Percentiles rank a stretch among this genome's conserved stretches.
These are phyloP conservation scores for Aureobasidium sp. DNA, from an alignment of 2,329 filamentous ascomycete species.

Conservation along the genomic window DNA sequence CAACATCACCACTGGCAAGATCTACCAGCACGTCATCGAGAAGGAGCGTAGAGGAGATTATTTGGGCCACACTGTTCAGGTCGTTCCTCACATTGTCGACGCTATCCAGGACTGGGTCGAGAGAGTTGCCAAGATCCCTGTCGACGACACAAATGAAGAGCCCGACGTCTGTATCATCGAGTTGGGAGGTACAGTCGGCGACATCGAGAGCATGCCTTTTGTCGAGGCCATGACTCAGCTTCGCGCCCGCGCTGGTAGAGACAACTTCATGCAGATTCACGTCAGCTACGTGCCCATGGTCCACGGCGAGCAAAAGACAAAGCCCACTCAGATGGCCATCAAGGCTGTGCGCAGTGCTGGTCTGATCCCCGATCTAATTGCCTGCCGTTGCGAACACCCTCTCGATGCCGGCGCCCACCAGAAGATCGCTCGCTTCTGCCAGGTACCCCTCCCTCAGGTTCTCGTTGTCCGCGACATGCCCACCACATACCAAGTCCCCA, in stretches of 20 bases:
- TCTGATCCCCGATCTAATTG: constrained; percentile 60
- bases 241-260: constrained; percentile 60
- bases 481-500: constrained; percentile 87
- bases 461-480: constrained; percentile 80
- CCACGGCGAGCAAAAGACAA: constrained; percentile 81
- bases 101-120: constrained; percentile 91
- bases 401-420: constrained; percentile 67
- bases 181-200: constrained; percentile 63
- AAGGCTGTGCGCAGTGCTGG: constrained; percentile 76
- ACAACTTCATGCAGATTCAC: constrained; percentile 82
- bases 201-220: constrained; percentile 83
- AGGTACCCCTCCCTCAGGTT: constrained; percentile 78
- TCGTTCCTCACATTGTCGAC: constrained; percentile 87
- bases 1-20: constrained; percentile 97
- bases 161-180: constrained; percentile 90
- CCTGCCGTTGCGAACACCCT: constrained; percentile 77
- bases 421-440: constrained; percentile 86
- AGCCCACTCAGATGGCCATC: constrained; percentile 90
- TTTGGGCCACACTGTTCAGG: constrained; percentile 83
- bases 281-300: constrained; percentile 81
- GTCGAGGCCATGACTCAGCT: constrained; percentile 80
- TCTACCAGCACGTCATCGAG: constrained; percentile 83
- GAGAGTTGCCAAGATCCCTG: constrained; percentile 74
- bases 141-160: constrained; percentile 73
- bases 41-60: constrained; percentile 68